Evolutionary conservation across 768 basidiomycete species (phyloP).

Genomic region (Cubamyces sp.): DNA sequence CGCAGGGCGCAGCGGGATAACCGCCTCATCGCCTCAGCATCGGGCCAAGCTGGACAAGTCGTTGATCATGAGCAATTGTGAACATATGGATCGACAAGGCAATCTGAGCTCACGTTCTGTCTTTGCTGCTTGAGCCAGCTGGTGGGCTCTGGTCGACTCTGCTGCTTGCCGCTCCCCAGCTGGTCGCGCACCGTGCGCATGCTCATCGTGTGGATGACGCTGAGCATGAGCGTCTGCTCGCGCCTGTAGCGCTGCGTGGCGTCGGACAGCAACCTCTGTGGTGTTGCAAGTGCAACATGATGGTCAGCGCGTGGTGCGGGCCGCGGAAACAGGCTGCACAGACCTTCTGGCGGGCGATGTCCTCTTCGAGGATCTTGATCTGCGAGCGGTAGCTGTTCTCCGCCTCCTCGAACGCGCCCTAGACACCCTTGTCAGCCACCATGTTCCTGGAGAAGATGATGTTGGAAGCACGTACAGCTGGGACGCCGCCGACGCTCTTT

Average conservation of each 20-base stretch:
- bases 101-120: slow-evolving; percentile 44
- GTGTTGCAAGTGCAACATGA: background rate
- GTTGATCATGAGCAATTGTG: background rate
- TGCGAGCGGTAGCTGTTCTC: slow-evolving; percentile 47
- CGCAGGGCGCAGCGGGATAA: background rate
- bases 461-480: slow-evolving; percentile 44
- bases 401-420: slow-evolving; percentile 72
- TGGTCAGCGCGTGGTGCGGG: background rate
- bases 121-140: slow-evolving; percentile 78
- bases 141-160: slow-evolving; percentile 50
- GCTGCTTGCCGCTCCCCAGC: slow-evolving; percentile 51
- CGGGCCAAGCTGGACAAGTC: slow-evolving; percentile 31
- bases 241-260: slow-evolving; percentile 61
- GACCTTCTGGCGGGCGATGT: slow-evolving; percentile 54
- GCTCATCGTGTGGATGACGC: slow-evolving; percentile 71
- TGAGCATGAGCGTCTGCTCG: slow-evolving; percentile 84
- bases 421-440: slow-evolving; percentile 3
- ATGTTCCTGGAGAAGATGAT: background rate
- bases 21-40: slow-evolving; percentile 34
- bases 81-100: background rate
- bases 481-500: slow-evolving; percentile 48
- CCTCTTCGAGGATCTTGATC: slow-evolving; percentile 42
- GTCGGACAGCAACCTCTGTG: slow-evolving; percentile 53
- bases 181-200: slow-evolving; percentile 67
- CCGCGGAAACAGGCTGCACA: background rate